phyloP scores from a whole-genome alignment of 2,329 filamentous ascomycete genomes.

The Paracorniculantispora psalliotae region DNA sequence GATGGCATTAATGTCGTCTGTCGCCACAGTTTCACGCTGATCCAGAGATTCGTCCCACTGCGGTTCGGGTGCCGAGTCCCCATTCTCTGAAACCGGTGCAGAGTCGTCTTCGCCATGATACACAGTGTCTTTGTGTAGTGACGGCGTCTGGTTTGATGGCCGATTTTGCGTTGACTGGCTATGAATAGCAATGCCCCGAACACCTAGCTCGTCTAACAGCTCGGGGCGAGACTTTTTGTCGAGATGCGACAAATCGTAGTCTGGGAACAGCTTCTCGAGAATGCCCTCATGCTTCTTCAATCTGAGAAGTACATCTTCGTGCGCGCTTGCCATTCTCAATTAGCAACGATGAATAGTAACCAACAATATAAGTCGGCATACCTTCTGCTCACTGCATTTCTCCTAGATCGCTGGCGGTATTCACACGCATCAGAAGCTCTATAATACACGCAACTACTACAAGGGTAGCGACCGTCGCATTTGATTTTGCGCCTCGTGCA shows the following conservation, averaged over 20 bases:
- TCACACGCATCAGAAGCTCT: constrained; percentile 22
- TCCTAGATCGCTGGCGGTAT: constrained; percentile 26
- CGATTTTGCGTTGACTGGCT: background rate
- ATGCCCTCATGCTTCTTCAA: constrained; percentile 21
- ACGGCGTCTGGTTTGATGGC: background rate
- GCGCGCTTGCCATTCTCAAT: constrained; percentile 16
- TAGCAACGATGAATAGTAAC: background rate
- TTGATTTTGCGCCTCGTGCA: constrained; percentile 30
- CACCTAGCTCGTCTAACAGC: constrained; percentile 17
- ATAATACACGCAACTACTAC: constrained; percentile 34
- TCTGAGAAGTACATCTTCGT: constrained; percentile 22
- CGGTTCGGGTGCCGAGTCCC: constrained; percentile 23
- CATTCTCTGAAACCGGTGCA: constrained; percentile 23
- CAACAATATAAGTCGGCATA: constrained; percentile 4
- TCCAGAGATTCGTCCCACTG: constrained; percentile 26
- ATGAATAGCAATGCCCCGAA: background rate
- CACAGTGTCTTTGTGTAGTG: background rate
- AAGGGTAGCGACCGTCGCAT: constrained; percentile 35
- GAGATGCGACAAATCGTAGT: constrained; percentile 16
- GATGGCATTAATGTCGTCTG: constrained; percentile 30
- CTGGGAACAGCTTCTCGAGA: constrained; percentile 21
- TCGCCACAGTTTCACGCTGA: constrained; percentile 21
- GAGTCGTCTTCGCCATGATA: constrained; percentile 18
- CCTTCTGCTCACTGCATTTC: constrained; percentile 28
- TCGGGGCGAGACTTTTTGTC: constrained; percentile 20